A percentile compares a stretch with the other conserved stretches of the same genome.
Evolutionary conservation across 768 basidiomycete species (phyloP).

Genomic region (Russula ochroleuca): DNA sequence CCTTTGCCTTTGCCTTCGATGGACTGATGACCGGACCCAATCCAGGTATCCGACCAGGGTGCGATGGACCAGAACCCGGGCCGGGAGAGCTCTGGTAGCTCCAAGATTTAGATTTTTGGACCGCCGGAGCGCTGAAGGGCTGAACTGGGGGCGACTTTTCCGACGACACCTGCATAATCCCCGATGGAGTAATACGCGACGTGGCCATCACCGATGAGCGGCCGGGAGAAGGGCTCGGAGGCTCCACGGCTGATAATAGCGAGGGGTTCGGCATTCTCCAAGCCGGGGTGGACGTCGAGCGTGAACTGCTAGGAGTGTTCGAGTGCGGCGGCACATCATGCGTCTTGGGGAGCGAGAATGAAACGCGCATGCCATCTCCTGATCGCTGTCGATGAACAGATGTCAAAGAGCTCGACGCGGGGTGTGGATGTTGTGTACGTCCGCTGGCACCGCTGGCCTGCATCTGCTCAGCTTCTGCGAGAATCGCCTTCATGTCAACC

Average conservation of each 20-base stretch:
- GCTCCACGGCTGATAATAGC: neutral
- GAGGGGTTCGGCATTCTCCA: neutral
- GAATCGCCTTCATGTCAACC: constrained; percentile 78
- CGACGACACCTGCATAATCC: neutral
- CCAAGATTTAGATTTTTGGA: constrained; percentile 13
- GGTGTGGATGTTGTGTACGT: constrained; percentile 27
- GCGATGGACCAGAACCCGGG: neutral
- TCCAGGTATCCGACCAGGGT: constrained; percentile 29
- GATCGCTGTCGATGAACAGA: constrained; percentile 15
- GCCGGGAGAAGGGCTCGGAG: neutral
- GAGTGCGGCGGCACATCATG: constrained; percentile 5
- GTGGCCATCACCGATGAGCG: neutral
- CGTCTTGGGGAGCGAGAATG: constrained; percentile 21
- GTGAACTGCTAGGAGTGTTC: constrained; percentile 1
- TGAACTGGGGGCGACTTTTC: neutral
- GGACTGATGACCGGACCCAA: constrained; percentile 68
- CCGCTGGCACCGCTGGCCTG: constrained; percentile 11
- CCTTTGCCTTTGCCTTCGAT: constrained; percentile 29
- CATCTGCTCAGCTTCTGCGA: constrained; percentile 64
- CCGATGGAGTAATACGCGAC: constrained; percentile 1
- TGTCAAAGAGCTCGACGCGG: neutral
- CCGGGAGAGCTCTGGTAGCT: constrained; percentile 2
- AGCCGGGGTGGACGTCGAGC: neutral
- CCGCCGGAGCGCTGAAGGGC: neutral
- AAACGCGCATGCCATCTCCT: constrained; percentile 10